Evolutionary conservation across 2,329 filamentous ascomycete genomes (phyloP).

Genomic region (Dendryphion nanum): DNA sequence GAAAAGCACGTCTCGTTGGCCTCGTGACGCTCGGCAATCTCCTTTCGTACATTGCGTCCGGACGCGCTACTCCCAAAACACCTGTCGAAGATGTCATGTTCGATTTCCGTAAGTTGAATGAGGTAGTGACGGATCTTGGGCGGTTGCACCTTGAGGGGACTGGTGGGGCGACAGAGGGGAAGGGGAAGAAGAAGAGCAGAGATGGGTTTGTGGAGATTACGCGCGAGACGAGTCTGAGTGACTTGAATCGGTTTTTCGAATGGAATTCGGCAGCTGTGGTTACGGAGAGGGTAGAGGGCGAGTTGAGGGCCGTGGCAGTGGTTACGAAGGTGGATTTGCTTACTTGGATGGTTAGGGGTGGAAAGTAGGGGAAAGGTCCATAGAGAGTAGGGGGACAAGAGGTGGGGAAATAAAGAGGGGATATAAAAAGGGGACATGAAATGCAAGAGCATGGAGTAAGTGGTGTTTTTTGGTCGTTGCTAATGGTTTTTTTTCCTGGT

Average conservation of each 20-base stretch:
- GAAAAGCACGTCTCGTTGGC: constrained; percentile 74
- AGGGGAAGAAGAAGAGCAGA: constrained; percentile 34
- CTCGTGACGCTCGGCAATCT: constrained; percentile 94
- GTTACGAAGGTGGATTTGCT: constrained; percentile 96
- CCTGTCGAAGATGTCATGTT: constrained; percentile 93
- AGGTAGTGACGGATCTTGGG: constrained; percentile 77
- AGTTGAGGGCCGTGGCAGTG: constrained; percentile 77
- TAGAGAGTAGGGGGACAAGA: neutral
- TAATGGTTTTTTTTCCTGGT: no score
- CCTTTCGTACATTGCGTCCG: constrained; percentile 82
- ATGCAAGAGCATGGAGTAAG: neutral
- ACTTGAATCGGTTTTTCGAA: constrained; percentile 90
- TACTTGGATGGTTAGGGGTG: constrained; percentile 81
- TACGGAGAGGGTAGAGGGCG: constrained; percentile 66
- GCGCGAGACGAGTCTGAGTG: constrained; percentile 77
- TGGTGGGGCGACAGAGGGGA: constrained; percentile 17
- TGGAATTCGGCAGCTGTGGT: constrained; percentile 97
- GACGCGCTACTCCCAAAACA: constrained; percentile 71
- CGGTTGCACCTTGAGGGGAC: constrained; percentile 32
- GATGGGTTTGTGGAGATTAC: constrained; percentile 93
- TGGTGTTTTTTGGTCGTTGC: neutral
- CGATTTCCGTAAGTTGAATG: constrained; percentile 81
- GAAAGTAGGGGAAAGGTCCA: neutral
- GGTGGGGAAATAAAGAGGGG: neutral
- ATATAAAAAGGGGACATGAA: neutral